Evolutionary conservation across 2,329 filamentous ascomycete species (phyloP).

Genomic region (Neurospora sp.): DNA sequence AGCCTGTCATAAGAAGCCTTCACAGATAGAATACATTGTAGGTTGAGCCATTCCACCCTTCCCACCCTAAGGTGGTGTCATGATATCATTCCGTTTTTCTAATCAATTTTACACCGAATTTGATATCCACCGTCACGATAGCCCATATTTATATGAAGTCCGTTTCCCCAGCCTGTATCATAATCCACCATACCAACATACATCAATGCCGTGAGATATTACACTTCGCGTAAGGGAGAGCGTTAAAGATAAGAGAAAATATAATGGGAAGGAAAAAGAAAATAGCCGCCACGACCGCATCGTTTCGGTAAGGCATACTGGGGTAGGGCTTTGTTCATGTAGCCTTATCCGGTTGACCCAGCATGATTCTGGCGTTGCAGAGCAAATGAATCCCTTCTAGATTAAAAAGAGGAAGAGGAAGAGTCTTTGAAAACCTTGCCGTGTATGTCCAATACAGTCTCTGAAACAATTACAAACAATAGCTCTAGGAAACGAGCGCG

Average conservation of each 20-base stretch:
- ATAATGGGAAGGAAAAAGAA: not conserved
- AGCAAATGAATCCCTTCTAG: not conserved
- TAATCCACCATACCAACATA: not conserved
- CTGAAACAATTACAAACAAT: not conserved
- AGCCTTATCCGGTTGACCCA: not conserved
- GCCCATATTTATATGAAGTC: not conserved
- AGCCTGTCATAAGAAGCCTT: too few species aligned
- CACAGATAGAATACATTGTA: not conserved
- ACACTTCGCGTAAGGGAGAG: not conserved
- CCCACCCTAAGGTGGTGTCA: not conserved
- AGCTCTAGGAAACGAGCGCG: not conserved
- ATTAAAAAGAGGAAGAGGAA: not conserved
- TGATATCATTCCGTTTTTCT: not conserved
- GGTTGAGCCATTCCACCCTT: not conserved
- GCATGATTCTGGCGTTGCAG: not conserved
- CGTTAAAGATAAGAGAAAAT: not conserved
- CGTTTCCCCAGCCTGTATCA: not conserved
- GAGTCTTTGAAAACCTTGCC: not conserved
- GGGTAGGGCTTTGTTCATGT: not conserved
- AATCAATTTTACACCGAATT: not conserved
- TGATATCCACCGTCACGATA: not conserved
- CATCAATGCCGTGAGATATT: not conserved
- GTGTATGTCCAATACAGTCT: not conserved
- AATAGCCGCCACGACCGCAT: not conserved
- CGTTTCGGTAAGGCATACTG: not conserved